These are phyloP conservation scores for Hysterium pulicare DNA, from an alignment of 2,329 filamentous ascomycete species.

Conservation along the genomic window DNA sequence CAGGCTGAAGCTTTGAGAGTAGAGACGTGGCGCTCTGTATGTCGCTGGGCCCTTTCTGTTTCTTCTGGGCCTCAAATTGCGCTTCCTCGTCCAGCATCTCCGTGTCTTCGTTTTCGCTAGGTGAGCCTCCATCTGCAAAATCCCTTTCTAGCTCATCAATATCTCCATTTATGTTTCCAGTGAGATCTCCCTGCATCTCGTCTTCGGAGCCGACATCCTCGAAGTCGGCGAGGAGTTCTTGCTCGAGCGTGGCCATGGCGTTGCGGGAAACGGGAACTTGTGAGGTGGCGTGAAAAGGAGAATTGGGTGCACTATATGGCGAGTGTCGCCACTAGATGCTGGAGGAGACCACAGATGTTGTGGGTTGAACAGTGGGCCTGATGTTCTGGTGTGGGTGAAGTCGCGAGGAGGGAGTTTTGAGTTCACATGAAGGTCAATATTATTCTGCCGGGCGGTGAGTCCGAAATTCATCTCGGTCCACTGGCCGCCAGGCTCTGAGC, in stretches of 20 bases:
- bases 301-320: too few species aligned
- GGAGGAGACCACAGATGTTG: too few species aligned
- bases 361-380: too few species aligned
- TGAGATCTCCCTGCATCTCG: slow-evolving; percentile 56
- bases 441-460: neutral
- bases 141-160: slow-evolving; percentile 31
- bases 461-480: neutral
- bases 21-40: slow-evolving; percentile 75
- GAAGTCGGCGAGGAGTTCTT: slow-evolving; percentile 89
- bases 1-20: slow-evolving; percentile 76
- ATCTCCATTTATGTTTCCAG: slow-evolving; percentile 33
- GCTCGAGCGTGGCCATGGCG: slow-evolving; percentile 78
- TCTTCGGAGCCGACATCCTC: slow-evolving; percentile 80
- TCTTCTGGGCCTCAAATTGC: slow-evolving; percentile 60
- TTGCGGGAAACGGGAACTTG: too few species aligned
- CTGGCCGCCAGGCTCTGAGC: neutral
- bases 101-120: slow-evolving; percentile 52
- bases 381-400: too few species aligned
- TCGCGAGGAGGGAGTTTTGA: neutral
- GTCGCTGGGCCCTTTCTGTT: slow-evolving; percentile 64
- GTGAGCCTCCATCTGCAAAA: slow-evolving; percentile 34
- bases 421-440: neutral
- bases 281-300: too few species aligned
- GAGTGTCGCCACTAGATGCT: too few species aligned
- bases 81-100: slow-evolving; percentile 60